These are phyloP conservation scores for Pinus taeda DNA, from an alignment of 75 land plant species.

Conservation along the genomic window DNA sequence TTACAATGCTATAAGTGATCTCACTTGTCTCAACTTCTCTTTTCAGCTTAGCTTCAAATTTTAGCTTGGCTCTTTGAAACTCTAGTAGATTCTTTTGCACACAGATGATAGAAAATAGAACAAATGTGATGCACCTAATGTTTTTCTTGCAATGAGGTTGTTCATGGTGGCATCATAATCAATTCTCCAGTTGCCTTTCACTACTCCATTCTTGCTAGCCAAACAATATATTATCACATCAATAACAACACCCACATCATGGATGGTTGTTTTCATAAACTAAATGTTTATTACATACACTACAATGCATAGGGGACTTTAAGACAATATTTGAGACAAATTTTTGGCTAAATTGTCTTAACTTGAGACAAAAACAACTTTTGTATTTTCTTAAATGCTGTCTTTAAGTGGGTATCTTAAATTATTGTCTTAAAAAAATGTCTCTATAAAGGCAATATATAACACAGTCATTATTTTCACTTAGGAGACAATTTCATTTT, in stretches of 20 bases:
- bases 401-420: too few relatives aligned
- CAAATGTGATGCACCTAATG: constrained; percentile 83
- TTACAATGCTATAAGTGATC: constrained; percentile 89
- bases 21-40: constrained; percentile 27
- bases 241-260: constrained; percentile 22
- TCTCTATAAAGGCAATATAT: too few relatives aligned
- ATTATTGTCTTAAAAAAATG: too few relatives aligned
- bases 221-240: constrained; percentile 94
- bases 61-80: constrained; percentile 96
- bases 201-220: constrained; percentile 89
- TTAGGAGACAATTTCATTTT: too few relatives aligned
- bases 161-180: constrained; percentile 91
- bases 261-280: constrained; percentile 39
- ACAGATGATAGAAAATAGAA: constrained; percentile 91
- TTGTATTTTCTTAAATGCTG: too few relatives aligned
- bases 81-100: constrained; percentile 95
- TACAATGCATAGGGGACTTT: too few relatives aligned
- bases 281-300: constrained; percentile 62
- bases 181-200: constrained; percentile 87
- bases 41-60: constrained; percentile 82
- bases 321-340: too few relatives aligned
- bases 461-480: too few relatives aligned
- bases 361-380: too few relatives aligned
- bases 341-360: too few relatives aligned
- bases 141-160: constrained; percentile 65